A percentile compares a stretch with the other conserved stretches of the same genome.
These are phyloP conservation scores for Nannochloropsis salina DNA, from an alignment of 108 stramenopile species.

Conservation along the genomic window DNA sequence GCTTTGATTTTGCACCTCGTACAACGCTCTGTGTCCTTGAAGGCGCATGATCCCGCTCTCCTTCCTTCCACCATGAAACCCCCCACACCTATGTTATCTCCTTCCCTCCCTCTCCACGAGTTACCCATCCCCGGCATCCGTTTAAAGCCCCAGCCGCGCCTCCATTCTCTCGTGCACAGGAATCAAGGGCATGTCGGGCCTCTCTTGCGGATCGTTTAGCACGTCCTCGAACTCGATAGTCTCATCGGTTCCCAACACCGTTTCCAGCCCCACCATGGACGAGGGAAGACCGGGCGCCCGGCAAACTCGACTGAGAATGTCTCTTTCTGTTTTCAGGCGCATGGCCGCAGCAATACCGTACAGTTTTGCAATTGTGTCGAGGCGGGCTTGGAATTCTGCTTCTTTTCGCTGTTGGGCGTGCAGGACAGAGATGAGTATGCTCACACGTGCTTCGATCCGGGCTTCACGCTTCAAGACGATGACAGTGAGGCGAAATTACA, in stretches of 20 bases:
- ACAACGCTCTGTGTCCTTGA: too few species aligned
- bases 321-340: conserved; percentile 44
- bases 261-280: conserved; percentile 40
- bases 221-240: conserved; percentile 44
- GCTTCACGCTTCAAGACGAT: too few species aligned
- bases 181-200: conserved; percentile 31
- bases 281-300: conserved; percentile 30
- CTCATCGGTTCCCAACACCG: conserved; percentile 39
- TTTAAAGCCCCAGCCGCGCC: conserved; percentile 25
- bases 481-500: too few species aligned
- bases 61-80: background rate
- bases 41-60: background rate
- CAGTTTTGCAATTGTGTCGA: conserved; percentile 32
- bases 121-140: too few species aligned
- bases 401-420: background rate
- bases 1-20: too few species aligned
- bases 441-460: too few species aligned
- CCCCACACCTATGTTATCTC: background rate
- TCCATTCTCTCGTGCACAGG: conserved; percentile 44
- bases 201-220: conserved; percentile 25
- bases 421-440: too few species aligned
- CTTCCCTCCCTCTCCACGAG: background rate
- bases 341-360: conserved; percentile 42
- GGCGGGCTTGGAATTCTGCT: background rate
- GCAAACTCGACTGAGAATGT: conserved; percentile 29